These are phyloP conservation scores for Leccinum fibrillosum DNA, from an alignment of 768 basidiomycete species.

Conservation along the genomic window DNA sequence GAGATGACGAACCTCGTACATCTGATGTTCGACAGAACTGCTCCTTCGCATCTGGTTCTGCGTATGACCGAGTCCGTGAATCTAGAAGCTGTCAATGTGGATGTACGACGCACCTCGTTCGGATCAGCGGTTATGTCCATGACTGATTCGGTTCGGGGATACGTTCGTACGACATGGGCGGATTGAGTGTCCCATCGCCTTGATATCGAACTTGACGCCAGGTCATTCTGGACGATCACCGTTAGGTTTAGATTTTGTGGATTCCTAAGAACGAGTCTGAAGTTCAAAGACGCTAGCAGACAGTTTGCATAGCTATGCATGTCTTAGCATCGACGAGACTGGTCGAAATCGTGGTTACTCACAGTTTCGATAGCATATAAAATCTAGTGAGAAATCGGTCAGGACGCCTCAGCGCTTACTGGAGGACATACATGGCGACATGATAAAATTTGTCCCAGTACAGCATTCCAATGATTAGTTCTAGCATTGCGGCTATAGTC, in stretches of 20 bases:
- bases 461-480: constrained; percentile 13
- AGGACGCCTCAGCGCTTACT: neutral
- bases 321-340: neutral
- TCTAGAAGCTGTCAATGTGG: too few species aligned
- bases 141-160: neutral
- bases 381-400: too few species aligned
- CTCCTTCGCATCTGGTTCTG: neutral
- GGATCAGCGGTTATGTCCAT: neutral
- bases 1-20: too few species aligned
- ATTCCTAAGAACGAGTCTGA: neutral
- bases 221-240: neutral
- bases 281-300: constrained; percentile 6
- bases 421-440: constrained; percentile 16
- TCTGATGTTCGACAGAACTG: too few species aligned
- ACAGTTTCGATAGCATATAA: constrained; percentile 6
- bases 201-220: neutral
- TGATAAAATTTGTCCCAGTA: constrained; percentile 9
- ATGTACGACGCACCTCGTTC: neutral
- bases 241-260: neutral
- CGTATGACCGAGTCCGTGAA: too few species aligned
- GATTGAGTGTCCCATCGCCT: neutral
- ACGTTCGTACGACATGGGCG: neutral
- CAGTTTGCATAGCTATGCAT: constrained; percentile 12
- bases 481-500: constrained; percentile 14
- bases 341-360: neutral